Evolutionary conservation across 2,329 filamentous ascomycete species (phyloP).

Genomic region (Plenodomus biglobosus): DNA sequence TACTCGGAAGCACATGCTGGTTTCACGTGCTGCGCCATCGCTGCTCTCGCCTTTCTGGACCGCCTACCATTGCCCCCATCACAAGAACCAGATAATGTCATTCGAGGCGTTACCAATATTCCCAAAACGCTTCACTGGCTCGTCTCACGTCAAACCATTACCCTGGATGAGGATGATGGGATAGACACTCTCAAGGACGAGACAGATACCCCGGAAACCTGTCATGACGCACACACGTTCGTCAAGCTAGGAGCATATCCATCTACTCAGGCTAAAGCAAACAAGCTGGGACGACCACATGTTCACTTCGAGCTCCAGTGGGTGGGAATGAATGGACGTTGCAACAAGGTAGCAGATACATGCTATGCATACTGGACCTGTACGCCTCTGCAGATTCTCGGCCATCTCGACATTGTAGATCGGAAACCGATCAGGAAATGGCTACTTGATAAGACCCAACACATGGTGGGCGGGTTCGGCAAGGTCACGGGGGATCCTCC

Average conservation of each 20-base stretch:
- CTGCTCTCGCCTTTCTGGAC: constrained; percentile 73
- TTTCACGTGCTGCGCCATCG: constrained; percentile 86
- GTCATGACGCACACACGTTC: constrained; percentile 45
- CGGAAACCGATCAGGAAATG: constrained; percentile 68
- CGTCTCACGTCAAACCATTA: constrained; percentile 50
- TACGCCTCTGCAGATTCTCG: constrained; percentile 55
- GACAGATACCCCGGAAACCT: constrained; percentile 44
- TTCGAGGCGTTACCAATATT: constrained; percentile 44
- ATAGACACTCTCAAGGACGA: constrained; percentile 43
- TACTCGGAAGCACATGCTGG: constrained; percentile 86
- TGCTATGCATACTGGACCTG: constrained; percentile 95
- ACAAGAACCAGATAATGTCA: constrained; percentile 26
- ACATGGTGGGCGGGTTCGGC: constrained; percentile 64
- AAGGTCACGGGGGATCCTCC: constrained; percentile 51
- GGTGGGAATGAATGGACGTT: constrained; percentile 84
- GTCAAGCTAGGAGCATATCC: constrained; percentile 37
- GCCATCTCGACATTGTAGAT: constrained; percentile 59
- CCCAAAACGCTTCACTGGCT: constrained; percentile 50
- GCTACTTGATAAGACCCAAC: constrained; percentile 82
- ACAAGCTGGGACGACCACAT: constrained; percentile 58
- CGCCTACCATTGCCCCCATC: constrained; percentile 50
- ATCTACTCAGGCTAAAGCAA: constrained; percentile 28
- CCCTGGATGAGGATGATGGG: constrained; percentile 47
- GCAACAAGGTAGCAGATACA: constrained; percentile 90
- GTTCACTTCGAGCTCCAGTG: constrained; percentile 57